Evolutionary conservation across 371 early-diverging fungal species (phyloP).

Genomic region (Mortierella sp.): DNA sequence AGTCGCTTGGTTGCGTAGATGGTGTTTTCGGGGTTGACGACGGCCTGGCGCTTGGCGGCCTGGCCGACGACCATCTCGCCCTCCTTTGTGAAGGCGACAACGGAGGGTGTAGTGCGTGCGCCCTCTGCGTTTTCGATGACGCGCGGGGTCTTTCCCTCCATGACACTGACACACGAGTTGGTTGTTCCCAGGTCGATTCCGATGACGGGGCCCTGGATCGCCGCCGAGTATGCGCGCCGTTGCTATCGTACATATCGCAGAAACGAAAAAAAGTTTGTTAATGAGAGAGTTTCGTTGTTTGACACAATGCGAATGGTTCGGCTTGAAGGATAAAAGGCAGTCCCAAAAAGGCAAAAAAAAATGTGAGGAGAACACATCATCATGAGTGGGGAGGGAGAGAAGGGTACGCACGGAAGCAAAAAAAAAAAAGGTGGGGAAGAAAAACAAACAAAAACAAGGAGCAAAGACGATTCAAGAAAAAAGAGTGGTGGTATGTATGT

Average conservation of each 20-base stretch:
- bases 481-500: too few relatives aligned
- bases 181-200: conserved; percentile 99
- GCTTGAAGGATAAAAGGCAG: not conserved
- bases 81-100: conserved; percentile 95
- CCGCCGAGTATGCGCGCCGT: conserved; percentile 62
- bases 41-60: conserved; percentile 96
- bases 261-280: not conserved
- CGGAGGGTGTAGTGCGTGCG: conserved; percentile 97
- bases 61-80: conserved; percentile 96
- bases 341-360: conserved; percentile 8
- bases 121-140: conserved; percentile 99
- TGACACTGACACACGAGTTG: conserved; percentile 98
- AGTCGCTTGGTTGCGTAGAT: conserved; percentile 97
- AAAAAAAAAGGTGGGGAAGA: not conserved
- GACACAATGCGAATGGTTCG: not conserved
- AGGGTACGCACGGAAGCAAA: not conserved
- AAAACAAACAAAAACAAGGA: not conserved
- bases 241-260: conserved; percentile 17
- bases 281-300: not conserved
- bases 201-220: conserved; percentile 92
- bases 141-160: conserved; percentile 96
- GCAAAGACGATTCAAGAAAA: not conserved
- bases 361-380: not conserved
- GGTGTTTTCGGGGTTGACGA: conserved; percentile 95
- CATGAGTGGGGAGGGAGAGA: not conserved